phyloP scores from a whole-genome alignment of 2,329 filamentous ascomycete genomes.

The Aspergillus unguis region DNA sequence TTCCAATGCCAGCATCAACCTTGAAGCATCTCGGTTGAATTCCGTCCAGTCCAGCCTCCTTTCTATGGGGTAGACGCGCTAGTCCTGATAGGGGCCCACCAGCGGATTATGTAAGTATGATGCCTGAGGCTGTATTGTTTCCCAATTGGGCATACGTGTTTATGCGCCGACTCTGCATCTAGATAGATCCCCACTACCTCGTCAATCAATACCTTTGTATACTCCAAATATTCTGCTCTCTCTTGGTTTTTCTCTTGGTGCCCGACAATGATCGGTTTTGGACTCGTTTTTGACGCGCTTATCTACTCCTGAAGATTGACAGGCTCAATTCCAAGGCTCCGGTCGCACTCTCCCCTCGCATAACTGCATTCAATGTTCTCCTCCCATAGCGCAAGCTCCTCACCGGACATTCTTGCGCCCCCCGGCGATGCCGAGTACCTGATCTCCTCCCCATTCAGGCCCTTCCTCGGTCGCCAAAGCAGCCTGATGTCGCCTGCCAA shows the following conservation, averaged over 20 bases:
- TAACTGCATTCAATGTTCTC: slow-evolving; percentile 30
- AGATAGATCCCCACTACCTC: neutral
- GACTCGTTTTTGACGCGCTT: slow-evolving; percentile 3
- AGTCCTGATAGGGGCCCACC: neutral
- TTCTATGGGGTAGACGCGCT: neutral
- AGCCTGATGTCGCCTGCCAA: slow-evolving; percentile 37
- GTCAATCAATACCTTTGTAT: neutral
- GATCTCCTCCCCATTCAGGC: slow-evolving; percentile 41
- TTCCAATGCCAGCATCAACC: neutral
- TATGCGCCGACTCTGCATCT: slow-evolving; percentile 18
- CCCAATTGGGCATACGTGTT: slow-evolving; percentile 39
- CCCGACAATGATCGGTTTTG: slow-evolving; percentile 10
- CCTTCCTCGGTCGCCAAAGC: slow-evolving; percentile 37
- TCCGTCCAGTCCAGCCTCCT: neutral
- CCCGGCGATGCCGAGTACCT: slow-evolving; percentile 43
- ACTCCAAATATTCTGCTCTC: neutral
- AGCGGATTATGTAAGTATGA: neutral
- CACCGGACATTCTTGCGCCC: slow-evolving; percentile 43
- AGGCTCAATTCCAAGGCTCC: neutral
- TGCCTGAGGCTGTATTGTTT: slow-evolving; percentile 11
- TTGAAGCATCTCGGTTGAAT: neutral
- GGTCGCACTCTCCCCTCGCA: slow-evolving; percentile 16
- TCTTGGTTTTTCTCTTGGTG: slow-evolving; percentile 7
- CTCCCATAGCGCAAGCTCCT: slow-evolving; percentile 39
- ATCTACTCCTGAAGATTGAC: neutral